phyloP scores from a whole-genome alignment of 1,284 basidiomycete genomes.

The Microbotryum silenes-acaulis region DNA sequence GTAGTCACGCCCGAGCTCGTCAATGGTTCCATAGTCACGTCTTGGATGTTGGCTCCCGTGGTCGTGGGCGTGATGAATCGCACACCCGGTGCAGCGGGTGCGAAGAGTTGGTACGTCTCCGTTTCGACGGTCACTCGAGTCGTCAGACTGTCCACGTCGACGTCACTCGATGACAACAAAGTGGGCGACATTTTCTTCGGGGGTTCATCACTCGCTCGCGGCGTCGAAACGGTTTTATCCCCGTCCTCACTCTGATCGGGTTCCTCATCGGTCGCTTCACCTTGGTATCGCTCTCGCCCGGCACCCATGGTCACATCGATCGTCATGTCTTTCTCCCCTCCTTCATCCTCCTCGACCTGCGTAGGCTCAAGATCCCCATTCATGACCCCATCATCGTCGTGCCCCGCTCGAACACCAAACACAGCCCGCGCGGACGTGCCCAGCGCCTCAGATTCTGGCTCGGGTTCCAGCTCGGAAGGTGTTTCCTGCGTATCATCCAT shows the following conservation, averaged over 20 bases:
- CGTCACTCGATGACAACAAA: neutral
- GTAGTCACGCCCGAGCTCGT: too few species aligned
- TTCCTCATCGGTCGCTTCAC: neutral
- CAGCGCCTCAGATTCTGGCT: neutral
- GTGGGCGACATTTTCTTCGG: neutral
- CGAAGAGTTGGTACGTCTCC: too few species aligned
- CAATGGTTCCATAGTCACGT: too few species aligned
- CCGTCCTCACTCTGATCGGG: conserved; percentile 2
- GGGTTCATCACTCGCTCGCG: neutral
- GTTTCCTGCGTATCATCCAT: neutral
- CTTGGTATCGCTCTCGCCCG: too few species aligned
- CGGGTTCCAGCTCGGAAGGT: neutral
- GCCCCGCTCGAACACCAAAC: neutral
- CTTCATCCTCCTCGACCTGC: conserved; percentile 4
- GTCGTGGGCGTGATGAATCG: too few species aligned
- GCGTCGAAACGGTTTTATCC: conserved; percentile 1
- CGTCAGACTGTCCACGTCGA: too few species aligned
- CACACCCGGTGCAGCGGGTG: too few species aligned
- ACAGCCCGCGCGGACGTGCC: neutral
- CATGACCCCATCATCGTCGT: neutral
- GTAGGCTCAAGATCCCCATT: conserved; percentile 7
- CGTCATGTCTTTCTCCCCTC: neutral
- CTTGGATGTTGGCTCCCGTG: too few species aligned
- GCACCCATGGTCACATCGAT: conserved; percentile 5
- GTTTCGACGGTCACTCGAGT: too few species aligned